These are phyloP conservation scores for Thielaviopsis cerberus DNA, from an alignment of 2,329 filamentous ascomycete genomes.

Conservation along the genomic window DNA sequence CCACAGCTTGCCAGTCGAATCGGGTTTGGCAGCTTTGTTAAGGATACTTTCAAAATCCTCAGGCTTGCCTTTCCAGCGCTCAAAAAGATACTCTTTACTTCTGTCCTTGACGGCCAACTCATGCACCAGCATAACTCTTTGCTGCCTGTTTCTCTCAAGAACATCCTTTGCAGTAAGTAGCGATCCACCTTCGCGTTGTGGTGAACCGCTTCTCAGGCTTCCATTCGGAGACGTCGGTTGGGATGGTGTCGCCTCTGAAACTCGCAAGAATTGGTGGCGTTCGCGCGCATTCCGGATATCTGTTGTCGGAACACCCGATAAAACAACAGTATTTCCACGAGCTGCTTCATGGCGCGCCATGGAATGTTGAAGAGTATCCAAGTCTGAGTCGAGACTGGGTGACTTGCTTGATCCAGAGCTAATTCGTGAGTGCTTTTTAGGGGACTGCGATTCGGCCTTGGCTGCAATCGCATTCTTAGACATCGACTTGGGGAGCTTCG, in stretches of 20 bases:
- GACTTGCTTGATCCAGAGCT: conserved; percentile 15
- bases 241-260: conserved; percentile 21
- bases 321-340: conserved; percentile 17
- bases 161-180: conserved; percentile 32
- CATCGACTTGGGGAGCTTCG: conserved; percentile 12
- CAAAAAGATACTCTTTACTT: conserved; percentile 28
- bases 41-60: conserved; percentile 36
- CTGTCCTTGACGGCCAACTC: conserved; percentile 38
- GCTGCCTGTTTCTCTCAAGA: conserved; percentile 34
- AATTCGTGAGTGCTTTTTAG: conserved; percentile 11
- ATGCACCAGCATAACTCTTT: conserved; percentile 37
- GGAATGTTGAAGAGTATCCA: conserved; percentile 30
- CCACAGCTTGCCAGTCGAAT: conserved; percentile 32
- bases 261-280: conserved; percentile 3
- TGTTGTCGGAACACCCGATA: conserved; percentile 14
- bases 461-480: background rate
- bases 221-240: conserved; percentile 37
- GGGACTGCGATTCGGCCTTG: background rate
- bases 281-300: background rate
- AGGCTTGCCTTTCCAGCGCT: conserved; percentile 32
- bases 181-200: conserved; percentile 30
- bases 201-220: conserved; percentile 33
- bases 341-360: conserved; percentile 24
- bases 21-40: conserved; percentile 39
- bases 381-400: conserved; percentile 29